Evolutionary conservation across 805 yeast genomes (phyloP).

Genomic region (Wickerhamomyces alni): DNA sequence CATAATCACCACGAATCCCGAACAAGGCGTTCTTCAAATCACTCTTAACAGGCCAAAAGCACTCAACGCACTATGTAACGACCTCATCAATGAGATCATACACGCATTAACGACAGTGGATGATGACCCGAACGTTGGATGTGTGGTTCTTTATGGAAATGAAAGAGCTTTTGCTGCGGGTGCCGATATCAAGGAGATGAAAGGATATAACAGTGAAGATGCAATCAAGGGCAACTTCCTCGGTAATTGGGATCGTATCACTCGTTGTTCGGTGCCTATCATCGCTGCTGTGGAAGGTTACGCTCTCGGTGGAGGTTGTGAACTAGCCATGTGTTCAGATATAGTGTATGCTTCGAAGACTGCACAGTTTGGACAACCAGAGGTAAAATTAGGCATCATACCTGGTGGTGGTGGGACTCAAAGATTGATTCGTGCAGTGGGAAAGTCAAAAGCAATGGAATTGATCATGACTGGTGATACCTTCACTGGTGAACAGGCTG

Average conservation of each 20-base stretch:
- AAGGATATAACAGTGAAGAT: conserved; percentile 29
- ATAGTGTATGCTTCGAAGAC: conserved; percentile 42
- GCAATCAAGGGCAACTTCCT: conserved; percentile 31
- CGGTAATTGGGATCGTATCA: conserved; percentile 34
- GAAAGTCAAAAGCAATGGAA: conserved; percentile 46
- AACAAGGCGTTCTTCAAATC: conserved; percentile 19
- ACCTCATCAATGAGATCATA: conserved; percentile 16
- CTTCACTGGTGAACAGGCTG: conserved; percentile 39
- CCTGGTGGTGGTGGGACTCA: conserved; percentile 54
- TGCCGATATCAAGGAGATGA: conserved; percentile 50
- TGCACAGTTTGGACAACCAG: conserved; percentile 51
- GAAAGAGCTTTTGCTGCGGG: conserved; percentile 49
- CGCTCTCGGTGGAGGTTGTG: conserved; percentile 55
- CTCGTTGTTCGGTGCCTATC: conserved; percentile 37
- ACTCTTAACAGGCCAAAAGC: conserved; percentile 24
- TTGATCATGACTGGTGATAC: conserved; percentile 40
- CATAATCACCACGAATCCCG: conserved; percentile 18
- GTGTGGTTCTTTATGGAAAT: conserved; percentile 42
- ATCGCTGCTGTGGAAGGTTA: conserved; percentile 50
- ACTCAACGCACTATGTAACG: conserved; percentile 18
- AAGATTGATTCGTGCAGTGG: conserved; percentile 40
- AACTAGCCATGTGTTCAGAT: conserved; percentile 46
- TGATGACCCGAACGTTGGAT: conserved; percentile 33
- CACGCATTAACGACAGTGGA: conserved; percentile 17
- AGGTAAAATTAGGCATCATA: conserved; percentile 43